Conservation (phyloP, 1,139 yeast species). For the Geotrichum citri-aurantii region DNA sequence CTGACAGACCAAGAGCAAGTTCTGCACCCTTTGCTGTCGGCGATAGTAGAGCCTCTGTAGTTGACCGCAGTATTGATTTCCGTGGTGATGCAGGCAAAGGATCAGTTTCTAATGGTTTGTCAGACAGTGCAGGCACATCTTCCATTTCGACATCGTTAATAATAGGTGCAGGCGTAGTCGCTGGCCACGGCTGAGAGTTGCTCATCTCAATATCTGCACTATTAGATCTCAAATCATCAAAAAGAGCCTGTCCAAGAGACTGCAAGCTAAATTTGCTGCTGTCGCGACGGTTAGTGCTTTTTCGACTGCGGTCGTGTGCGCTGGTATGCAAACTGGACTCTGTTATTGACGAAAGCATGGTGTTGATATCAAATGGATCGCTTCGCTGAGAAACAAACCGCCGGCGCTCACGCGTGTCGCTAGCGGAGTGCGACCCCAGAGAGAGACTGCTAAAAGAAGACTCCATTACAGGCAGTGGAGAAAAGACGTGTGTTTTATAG, state of each 20-base stretch:
- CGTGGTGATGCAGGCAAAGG: not conserved
- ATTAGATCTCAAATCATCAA: not conserved
- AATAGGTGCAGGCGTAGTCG: not conserved
- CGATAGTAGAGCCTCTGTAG: constrained; percentile 11
- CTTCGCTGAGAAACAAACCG: not conserved
- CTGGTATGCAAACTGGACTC: not conserved
- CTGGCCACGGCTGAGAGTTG: not conserved
- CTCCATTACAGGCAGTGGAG: not conserved
- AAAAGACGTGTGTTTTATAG: too few species aligned
- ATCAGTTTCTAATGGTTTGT: not conserved
- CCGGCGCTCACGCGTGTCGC: not conserved
- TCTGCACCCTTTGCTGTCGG: constrained; percentile 19
- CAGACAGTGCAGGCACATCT: constrained; percentile 1
- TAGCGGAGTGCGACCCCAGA: not conserved
- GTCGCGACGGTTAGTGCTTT: not conserved
- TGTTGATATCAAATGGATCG: constrained; percentile 13
- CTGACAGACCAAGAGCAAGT: constrained; percentile 13
- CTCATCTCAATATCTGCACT: not conserved
- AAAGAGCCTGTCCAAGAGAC: not conserved
- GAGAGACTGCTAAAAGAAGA: not conserved
- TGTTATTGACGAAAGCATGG: constrained; percentile 9
- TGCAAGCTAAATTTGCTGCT: not conserved
- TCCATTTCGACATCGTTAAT: constrained; percentile 10
- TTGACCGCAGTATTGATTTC: constrained; percentile 1
- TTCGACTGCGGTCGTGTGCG: not conserved